phyloP scores from a whole-genome alignment of 352 stramenopile species.

The Phytopythium delawarense region DNA sequence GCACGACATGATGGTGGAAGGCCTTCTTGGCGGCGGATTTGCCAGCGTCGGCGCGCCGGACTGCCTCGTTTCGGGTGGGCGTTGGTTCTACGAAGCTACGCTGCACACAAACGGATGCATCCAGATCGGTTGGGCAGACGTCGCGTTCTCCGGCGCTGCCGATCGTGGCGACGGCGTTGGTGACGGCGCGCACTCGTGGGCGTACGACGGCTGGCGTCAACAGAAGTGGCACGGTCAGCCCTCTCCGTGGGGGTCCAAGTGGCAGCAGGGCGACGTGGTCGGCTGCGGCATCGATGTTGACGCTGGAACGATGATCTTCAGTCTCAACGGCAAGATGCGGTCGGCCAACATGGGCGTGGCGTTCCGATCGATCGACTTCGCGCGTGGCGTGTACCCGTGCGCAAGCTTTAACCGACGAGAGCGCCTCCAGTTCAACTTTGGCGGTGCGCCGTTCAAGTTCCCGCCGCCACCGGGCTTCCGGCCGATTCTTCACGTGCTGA shows the following conservation, averaged over 20 bases:
- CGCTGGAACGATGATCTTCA: constrained; percentile 87
- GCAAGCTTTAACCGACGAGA: constrained; percentile 87
- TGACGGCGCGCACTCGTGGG: constrained; percentile 90
- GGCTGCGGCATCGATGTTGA: constrained; percentile 88
- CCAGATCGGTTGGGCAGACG: constrained; percentile 92
- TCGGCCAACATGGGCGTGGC: constrained; percentile 84
- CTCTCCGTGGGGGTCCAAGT: constrained; percentile 86
- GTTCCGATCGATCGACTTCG: constrained; percentile 80
- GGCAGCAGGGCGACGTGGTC: constrained; percentile 91
- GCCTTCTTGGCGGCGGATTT: constrained; percentile 80
- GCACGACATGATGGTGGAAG: constrained; percentile 82
- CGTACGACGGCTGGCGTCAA: constrained; percentile 91
- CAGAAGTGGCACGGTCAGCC: constrained; percentile 89
- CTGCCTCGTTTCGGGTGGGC: constrained; percentile 67
- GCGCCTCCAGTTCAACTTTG: constrained; percentile 85
- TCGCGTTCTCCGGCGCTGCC: constrained; percentile 83
- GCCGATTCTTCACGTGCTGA: constrained; percentile 72
- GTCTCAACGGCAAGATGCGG: constrained; percentile 88
- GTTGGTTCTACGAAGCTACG: constrained; percentile 93
- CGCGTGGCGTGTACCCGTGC: constrained; percentile 79
- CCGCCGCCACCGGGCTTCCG: constrained; percentile 68
- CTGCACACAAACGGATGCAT: constrained; percentile 91
- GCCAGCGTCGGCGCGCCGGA: constrained; percentile 79
- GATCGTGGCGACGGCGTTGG: constrained; percentile 90
- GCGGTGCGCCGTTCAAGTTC: constrained; percentile 76